Evolutionary conservation across 1,284 basidiomycete species (phyloP).

Genomic region (Trametes polyzona): DNA sequence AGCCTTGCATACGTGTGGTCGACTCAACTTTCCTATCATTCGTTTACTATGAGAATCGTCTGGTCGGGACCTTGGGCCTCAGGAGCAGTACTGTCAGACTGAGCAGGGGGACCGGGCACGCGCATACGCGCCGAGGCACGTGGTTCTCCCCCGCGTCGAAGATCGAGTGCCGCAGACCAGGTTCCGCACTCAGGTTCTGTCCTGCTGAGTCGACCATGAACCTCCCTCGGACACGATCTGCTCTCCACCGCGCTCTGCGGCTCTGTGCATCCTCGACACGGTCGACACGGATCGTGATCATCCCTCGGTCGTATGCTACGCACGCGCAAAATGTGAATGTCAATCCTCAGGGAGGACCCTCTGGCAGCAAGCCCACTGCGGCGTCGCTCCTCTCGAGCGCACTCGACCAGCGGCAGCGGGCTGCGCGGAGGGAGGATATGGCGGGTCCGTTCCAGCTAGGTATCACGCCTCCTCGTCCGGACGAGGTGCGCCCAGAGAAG

Average conservation of each 20-base stretch:
- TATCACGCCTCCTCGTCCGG: conserved; percentile 58
- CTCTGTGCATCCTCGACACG: conserved; percentile 6
- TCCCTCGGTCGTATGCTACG: conserved; percentile 18
- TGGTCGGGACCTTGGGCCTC: too few species aligned
- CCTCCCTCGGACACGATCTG: conserved; percentile 10
- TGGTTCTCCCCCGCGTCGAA: conserved; percentile 18
- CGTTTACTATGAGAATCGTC: too few species aligned
- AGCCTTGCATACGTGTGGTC: neutral
- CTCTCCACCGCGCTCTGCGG: conserved; percentile 11
- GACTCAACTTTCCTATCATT: too few species aligned
- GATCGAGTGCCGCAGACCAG: neutral
- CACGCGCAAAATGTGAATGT: conserved; percentile 37
- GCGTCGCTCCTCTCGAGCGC: conserved; percentile 66
- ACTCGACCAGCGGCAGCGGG: conserved; percentile 61
- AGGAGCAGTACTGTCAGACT: too few species aligned
- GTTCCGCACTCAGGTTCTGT: conserved; percentile 1
- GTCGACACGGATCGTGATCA: conserved; percentile 4
- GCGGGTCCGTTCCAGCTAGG: conserved; percentile 87
- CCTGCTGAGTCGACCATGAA: conserved; percentile 11
- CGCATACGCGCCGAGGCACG: conserved; percentile 10
- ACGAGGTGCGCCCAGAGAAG: conserved; percentile 59
- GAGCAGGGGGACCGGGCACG: neutral
- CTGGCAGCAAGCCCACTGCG: conserved; percentile 43
- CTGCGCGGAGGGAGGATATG: conserved; percentile 52
- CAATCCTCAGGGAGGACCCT: conserved; percentile 5